Evolutionary conservation across 163 green algal genomes (phyloP).

Genomic region (Scenedesmus sp.): DNA sequence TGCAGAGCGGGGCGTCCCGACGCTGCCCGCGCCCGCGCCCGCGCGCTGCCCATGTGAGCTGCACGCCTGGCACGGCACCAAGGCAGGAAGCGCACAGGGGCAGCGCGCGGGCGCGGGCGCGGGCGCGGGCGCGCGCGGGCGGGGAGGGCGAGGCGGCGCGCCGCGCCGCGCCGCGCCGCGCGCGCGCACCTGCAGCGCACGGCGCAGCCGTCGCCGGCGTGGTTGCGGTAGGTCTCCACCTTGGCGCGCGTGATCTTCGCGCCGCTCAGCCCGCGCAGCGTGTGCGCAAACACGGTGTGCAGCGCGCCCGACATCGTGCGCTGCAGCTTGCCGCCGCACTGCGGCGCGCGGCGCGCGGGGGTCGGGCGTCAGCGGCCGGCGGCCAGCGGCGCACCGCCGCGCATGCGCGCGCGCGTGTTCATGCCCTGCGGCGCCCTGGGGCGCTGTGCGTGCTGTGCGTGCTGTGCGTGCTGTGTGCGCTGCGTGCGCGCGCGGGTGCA

Average conservation of each 20-base stretch:
- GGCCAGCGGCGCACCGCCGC: neutral
- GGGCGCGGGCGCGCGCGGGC: no score
- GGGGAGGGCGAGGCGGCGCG: no score
- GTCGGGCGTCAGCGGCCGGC: no score
- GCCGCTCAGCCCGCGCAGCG: conserved; percentile 82
- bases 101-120: no score
- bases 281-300: conserved; percentile 86
- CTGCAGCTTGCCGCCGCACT: conserved; percentile 83
- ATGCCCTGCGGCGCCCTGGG: no score
- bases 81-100: no score
- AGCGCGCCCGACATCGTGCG: conserved; percentile 66
- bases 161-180: no score
- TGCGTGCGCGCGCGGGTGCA: conserved; percentile 37
- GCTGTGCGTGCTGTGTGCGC: conserved; percentile 1
- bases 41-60: no score
- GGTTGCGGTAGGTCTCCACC: conserved; percentile 73
- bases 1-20: no score
- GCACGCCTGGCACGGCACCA: no score
- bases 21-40: no score
- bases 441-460: conserved; percentile 51
- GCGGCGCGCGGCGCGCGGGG: neutral
- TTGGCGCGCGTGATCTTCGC: conserved; percentile 84
- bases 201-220: conserved; percentile 71
- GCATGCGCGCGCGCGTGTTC: neutral
- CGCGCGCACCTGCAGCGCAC: conserved; percentile 90